phyloP scores from a whole-genome alignment of 371 early-diverging fungal genomes.

The Zancudomyces culisetae region DNA sequence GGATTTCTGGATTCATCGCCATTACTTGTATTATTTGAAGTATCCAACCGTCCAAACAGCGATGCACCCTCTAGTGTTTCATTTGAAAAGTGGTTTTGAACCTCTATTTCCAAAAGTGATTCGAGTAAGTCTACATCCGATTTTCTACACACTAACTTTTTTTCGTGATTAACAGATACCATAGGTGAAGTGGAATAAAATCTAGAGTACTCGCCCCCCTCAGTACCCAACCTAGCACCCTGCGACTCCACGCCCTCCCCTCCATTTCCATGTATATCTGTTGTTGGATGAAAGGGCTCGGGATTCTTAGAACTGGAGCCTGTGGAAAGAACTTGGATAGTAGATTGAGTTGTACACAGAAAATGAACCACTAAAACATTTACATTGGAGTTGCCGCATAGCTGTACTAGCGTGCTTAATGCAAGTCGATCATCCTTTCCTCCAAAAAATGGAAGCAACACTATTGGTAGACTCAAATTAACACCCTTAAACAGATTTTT shows the following conservation, averaged over 20 bases:
- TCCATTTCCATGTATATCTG: background rate
- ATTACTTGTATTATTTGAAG: no score
- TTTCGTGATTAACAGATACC: no score
- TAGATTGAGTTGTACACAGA: background rate
- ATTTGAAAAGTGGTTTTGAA: no score
- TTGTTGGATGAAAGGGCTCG: background rate
- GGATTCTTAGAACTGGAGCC: background rate
- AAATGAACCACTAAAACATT: background rate
- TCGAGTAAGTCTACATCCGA: no score
- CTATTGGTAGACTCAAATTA: background rate
- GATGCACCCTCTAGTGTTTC: no score
- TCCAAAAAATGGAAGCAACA: constrained; percentile 38
- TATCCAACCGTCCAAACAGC: no score
- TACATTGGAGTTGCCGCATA: constrained; percentile 19
- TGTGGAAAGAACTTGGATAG: background rate
- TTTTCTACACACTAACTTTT: no score
- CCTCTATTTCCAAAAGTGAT: no score
- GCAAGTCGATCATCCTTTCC: constrained; percentile 41
- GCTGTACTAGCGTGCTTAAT: constrained; percentile 10
- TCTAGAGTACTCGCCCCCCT: background rate
- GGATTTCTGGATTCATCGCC: no score
- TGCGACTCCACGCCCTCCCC: background rate
- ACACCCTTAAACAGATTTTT: background rate
- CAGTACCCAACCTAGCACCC: background rate
- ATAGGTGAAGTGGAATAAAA: background rate